Evolutionary conservation across 2,329 filamentous ascomycete genomes (phyloP), one percentile per base, ranked within the genome.

Genomic region (Aspergillus sp.): DNA sequence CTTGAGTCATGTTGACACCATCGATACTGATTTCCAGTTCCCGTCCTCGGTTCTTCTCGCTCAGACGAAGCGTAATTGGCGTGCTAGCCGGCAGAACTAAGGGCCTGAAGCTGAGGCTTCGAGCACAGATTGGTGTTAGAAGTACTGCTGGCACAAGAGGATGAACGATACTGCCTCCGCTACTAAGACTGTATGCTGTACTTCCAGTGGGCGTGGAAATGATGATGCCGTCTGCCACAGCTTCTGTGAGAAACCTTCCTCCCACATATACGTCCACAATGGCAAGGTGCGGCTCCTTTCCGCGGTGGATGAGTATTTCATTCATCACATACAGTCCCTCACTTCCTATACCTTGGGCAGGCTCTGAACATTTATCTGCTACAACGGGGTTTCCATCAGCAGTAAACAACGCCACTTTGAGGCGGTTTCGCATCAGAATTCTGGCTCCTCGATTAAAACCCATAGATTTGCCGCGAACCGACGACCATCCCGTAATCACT

Each of bases 121-220:
- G 87, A 0, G 95, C 91, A 71, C 93, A 97, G 69, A 99, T 97
- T 23, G 95, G 93, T 0, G 95, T 99, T 56, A 99, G 84, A 24
- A 97, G 85, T 14, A 98, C 82, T 1, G 90, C 91, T 39, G 90
- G 89, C 3, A 98, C 93, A 2, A 97, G 83, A 0, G 95, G 95
- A 72, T 99, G 95, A 41, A 98, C 90, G 65, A 99, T 98, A 66
- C 89, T 90, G 1, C 95, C 95, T 3, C 95, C 95, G 3, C 89
- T 90, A 63, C 90, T 95, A n/a, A 99, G 82, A 58, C 90, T 95
- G 78, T 99, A 99, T 0, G 95, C 95, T 0, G 95, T 99, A 41
- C 90, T 96, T 3, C 95, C 95, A 0, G 95, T 99, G 0, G 95
- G 95, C 0, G 93, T 97, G 62, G 90, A 92, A 58, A 98, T 87